Evolutionary conservation across 1,284 basidiomycete species (phyloP).

Genomic region (Irpex sp.): DNA sequence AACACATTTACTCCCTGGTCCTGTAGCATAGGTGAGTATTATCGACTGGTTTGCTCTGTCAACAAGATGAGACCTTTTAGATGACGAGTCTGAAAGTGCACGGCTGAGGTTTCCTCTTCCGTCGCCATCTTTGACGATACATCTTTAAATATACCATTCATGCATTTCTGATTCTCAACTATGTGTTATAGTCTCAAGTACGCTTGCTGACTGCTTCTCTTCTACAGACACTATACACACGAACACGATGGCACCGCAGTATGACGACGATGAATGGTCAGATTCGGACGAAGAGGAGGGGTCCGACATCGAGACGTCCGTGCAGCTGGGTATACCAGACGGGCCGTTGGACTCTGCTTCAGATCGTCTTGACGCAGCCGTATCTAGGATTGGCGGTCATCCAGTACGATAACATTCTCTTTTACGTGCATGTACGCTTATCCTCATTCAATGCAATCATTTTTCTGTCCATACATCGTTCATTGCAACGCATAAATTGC

Average conservation of each 20-base stretch:
- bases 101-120: conserved; percentile 57
- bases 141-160: conserved; percentile 74
- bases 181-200: conserved; percentile 7
- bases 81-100: conserved; percentile 84
- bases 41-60: conserved; percentile 11
- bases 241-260: conserved; percentile 18
- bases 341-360: conserved; percentile 51
- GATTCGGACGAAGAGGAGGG: conserved; percentile 72
- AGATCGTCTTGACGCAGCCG: conserved; percentile 68
- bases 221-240: conserved; percentile 1
- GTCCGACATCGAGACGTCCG: conserved; percentile 61
- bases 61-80: conserved; percentile 65
- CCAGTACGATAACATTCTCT: conserved; percentile 64
- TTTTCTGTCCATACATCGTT: conserved; percentile 7
- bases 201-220: conserved; percentile 1
- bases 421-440: conserved; percentile 41
- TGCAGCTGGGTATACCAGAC: conserved; percentile 75
- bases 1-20: not conserved
- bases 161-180: conserved; percentile 69
- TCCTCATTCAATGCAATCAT: conserved; percentile 23
- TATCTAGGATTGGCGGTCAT: conserved; percentile 81
- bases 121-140: conserved; percentile 59
- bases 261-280: conserved; percentile 63
- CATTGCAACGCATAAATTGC: not conserved
- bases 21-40: not conserved